Base-by-base conservation (phyloP, 2,329 filamentous ascomycete species). In the Drechslera avenae region DNA sequence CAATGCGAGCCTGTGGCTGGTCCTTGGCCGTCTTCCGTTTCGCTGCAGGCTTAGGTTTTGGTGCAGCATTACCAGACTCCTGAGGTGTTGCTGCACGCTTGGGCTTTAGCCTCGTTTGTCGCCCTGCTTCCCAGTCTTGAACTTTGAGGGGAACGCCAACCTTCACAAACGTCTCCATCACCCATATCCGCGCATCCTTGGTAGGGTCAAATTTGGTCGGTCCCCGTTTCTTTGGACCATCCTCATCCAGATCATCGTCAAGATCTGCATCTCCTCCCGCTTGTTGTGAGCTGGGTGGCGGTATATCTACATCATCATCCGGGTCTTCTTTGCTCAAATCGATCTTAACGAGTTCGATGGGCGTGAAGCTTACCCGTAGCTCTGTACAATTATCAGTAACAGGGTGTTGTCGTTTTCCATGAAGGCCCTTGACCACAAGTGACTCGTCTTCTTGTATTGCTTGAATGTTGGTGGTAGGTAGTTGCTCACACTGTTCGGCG, bases 361-460 rank as follows among this genome's bases (percentile, higher is more conserved):
- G 94, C 4, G 87, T 78, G 66, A 89, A 95, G 1, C 89, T 86
- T 17, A 97, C 75, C 5, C 93, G 86, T 8, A 97, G 72, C 69
- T 97, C 93, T 1, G 86, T 81, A 4, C 86, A 84, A 1, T 82
- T 85, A 67, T 95, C 93, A 0, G 88, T 92, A 44, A 83, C 86
- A 35, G 84, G 82, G 71, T 95, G 91, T 5, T 78, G 78, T 50
- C 93, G 81, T 40, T 81, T 83, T 4, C 81, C 86, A 45, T 86
- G 85, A 7, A 97, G 85, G 1, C 81, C 82, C 47, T 82, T 83
- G 17, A 96, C 79, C 12, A 90, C 73, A 5, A 74, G 68, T 49
- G 77, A 65, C 68, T 85, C 81, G 37, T 78, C 74, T 47, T 77
- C 70, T 61, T 80, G 71, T 60, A 67, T 70, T 19, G 69, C 73